A percentile compares a stretch with the other conserved stretches of the same genome.
These are phyloP conservation scores for Tympanopsis confertula DNA, from an alignment of 2,329 filamentous ascomycete species.

Conservation along the genomic window DNA sequence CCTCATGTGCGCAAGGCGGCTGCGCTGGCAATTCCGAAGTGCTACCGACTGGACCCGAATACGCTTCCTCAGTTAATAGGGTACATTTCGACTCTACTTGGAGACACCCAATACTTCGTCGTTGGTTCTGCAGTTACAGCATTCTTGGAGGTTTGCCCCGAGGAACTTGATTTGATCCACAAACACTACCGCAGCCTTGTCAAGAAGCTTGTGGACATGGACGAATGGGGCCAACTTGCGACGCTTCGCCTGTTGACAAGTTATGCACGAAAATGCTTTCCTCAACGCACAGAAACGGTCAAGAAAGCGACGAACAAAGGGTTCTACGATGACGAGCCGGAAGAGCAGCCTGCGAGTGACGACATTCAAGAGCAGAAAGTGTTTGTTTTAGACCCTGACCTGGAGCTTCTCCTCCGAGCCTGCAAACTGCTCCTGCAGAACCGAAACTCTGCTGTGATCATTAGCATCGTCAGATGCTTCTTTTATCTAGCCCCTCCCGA, in stretches of 20 bases:
- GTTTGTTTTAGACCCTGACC: constrained; percentile 65
- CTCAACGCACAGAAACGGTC: constrained; percentile 49
- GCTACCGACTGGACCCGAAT: constrained; percentile 77
- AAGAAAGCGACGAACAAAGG: constrained; percentile 24
- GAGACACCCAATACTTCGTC: constrained; percentile 94
- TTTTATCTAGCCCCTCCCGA: constrained; percentile 70
- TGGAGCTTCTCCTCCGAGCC: constrained; percentile 67
- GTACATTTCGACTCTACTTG: constrained; percentile 66
- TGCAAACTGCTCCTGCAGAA: constrained; percentile 81
- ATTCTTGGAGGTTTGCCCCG: constrained; percentile 80
- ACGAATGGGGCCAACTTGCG: constrained; percentile 91
- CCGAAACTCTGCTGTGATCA: constrained; percentile 82
- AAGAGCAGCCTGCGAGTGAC: constrained; percentile 35
- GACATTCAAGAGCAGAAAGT: constrained; percentile 38
- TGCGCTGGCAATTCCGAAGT: constrained; percentile 88
- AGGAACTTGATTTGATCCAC: constrained; percentile 79
- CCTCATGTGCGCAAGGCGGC: constrained; percentile 86
- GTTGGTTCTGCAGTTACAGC: constrained; percentile 83
- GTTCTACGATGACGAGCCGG: constrained; percentile 57
- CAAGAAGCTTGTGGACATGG: constrained; percentile 93
- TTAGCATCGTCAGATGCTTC: constrained; percentile 77
- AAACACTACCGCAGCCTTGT: constrained; percentile 76
- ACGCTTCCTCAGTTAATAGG: constrained; percentile 78
- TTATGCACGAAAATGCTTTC: constrained; percentile 83
- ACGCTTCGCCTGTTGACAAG: constrained; percentile 70